phyloP scores from a whole-genome alignment of 495 filamentous ascomycete species.

The Lineolata rhizophorae region DNA sequence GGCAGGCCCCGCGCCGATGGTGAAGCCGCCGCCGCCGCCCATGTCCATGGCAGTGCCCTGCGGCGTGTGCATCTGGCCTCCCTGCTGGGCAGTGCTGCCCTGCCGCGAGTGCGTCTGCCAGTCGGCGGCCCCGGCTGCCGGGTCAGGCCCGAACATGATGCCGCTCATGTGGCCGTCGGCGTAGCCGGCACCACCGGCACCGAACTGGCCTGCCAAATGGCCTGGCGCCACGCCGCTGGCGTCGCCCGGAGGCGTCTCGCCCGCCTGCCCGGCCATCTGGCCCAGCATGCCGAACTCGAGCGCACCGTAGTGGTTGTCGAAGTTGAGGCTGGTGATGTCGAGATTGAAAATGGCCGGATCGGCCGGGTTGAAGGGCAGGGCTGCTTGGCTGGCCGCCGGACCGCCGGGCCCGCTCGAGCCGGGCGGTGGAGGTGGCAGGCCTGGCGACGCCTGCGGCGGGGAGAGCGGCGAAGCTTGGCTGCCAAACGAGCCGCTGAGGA shows the following conservation, averaged over 20 bases:
- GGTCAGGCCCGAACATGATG: conserved; percentile 7
- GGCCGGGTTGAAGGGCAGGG: conserved; percentile 55
- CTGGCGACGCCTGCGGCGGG: conserved; percentile 18
- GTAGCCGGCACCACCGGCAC: not conserved
- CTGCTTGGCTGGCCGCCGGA: conserved; percentile 1
- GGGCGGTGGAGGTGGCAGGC: conserved; percentile 9
- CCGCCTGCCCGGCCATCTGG: conserved; percentile 75
- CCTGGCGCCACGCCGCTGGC: not conserved
- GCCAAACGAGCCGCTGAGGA: too few species aligned
- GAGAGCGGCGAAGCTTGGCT: conserved; percentile 14
- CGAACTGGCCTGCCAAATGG: too few species aligned
- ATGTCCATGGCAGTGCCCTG: conserved; percentile 9
- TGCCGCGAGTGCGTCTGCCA: conserved; percentile 12
- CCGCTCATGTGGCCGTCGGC: not conserved
- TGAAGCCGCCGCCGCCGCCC: conserved; percentile 27
- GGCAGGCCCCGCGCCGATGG: conserved; percentile 43
- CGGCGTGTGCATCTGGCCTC: conserved; percentile 9
- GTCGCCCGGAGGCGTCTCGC: conserved; percentile 54
- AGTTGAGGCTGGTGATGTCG: conserved; percentile 80
- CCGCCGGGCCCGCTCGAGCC: not conserved
- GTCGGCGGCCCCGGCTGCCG: conserved; percentile 5
- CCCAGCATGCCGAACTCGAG: conserved; percentile 86
- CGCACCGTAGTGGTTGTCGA: conserved; percentile 85
- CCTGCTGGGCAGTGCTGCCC: too few species aligned
- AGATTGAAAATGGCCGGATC: conserved; percentile 87